Conservation (phyloP, 2,329 filamentous ascomycete genomes). For the Xylariales sp. region DNA sequence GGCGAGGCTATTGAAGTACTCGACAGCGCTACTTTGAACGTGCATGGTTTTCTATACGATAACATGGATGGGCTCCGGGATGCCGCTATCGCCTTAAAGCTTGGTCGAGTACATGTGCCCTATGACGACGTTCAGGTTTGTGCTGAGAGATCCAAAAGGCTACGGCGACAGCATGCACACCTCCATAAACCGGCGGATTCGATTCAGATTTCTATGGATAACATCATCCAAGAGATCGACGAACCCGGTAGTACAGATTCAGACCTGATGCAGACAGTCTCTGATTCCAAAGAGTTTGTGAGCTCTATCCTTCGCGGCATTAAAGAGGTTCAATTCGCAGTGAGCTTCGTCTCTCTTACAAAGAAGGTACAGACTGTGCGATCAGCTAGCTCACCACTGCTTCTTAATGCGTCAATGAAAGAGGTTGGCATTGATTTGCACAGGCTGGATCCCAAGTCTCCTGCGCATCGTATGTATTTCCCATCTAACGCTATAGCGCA, state of each 20-base stretch:
- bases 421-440: constrained; percentile 95
- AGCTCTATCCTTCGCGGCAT: constrained; percentile 91
- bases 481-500: constrained; percentile 92
- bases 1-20: constrained; percentile 87
- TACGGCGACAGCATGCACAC: constrained; percentile 53
- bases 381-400: constrained; percentile 75
- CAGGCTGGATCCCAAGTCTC: constrained; percentile 89
- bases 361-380: constrained; percentile 79
- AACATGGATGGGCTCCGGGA: constrained; percentile 88
- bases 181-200: constrained; percentile 55
- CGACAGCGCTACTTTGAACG: constrained; percentile 87
- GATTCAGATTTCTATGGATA: constrained; percentile 73
- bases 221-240: constrained; percentile 80
- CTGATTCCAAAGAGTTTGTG: constrained; percentile 92
- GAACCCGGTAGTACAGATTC: constrained; percentile 73
- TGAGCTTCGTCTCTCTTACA: constrained; percentile 89
- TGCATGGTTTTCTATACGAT: constrained; percentile 90
- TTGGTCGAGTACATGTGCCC: constrained; percentile 89
- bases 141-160: constrained; percentile 65
- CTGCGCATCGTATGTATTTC: constrained; percentile 98
- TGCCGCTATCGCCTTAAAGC: constrained; percentile 88
- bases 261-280: constrained; percentile 82
- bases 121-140: constrained; percentile 84
- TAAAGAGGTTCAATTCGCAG: constrained; percentile 94
- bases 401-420: constrained; percentile 92